Base-by-base conservation (phyloP, 768 basidiomycete species). In the Phlebiopsis flavidoalba region DNA sequence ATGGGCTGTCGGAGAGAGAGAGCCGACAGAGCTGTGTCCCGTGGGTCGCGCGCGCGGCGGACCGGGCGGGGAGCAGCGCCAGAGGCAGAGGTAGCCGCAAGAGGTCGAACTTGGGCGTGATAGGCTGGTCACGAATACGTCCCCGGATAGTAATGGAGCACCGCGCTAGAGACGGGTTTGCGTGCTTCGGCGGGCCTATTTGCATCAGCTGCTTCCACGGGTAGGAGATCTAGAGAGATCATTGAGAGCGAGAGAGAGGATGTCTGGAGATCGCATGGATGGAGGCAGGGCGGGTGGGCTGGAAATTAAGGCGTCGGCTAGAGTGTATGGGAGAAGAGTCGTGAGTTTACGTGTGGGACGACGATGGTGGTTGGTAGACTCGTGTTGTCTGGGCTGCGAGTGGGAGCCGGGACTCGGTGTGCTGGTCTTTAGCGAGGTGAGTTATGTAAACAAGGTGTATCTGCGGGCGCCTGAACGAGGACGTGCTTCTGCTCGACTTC, bases 401-500 rank as follows among this genome's bases (percentile, higher is more conserved):
- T 33, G 43, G 45, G 37, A 24, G 15, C 35, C 57, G 22, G 6
- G n/a, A n/a, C n/a, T n/a, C n/a, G n/a, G n/a, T n/a, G n/a, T n/a
- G n/a, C n/a, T n/a, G n/a, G n/a, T n/a, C n/a, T n/a, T n/a, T n/a
- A n/a, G n/a, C n/a, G n/a, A n/a, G n/a, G n/a, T n/a, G n/a, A n/a
- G n/a, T 58, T 62, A 62, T 43, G 55, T 58, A 58, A 12, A n/a
- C 31, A 33, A 24, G 19, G 4, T 31, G 46, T 12, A 17, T 26
- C 45, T 46, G 58, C 49, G 35, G 7, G 36, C 15, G 14, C 19
- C 35, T 35, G 21, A 47, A 22, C n/a, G 51, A 56, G 26, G 60
- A 46, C 24, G n/a, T 35, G 33, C 46, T 57, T 61, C 47, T 61
- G 55, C 49, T 58, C 50, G 60, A 48, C 55, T 47, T 50, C 56